phyloP scores from a whole-genome alignment of 2,329 filamentous ascomycete species.

The Botrytis sinoallii region DNA sequence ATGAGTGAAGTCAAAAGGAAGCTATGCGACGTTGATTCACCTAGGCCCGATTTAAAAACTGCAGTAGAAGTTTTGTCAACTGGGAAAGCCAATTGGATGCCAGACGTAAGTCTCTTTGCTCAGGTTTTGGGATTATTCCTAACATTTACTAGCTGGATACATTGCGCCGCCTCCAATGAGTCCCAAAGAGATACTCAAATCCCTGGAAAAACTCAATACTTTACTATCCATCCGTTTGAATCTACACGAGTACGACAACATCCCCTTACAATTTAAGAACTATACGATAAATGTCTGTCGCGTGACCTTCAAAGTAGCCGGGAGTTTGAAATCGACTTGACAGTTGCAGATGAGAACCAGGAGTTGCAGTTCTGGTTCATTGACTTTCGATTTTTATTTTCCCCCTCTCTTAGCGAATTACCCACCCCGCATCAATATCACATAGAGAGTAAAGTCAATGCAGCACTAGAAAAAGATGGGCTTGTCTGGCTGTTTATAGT shows the following conservation, averaged over 20 bases:
- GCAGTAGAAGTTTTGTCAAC: constrained; percentile 81
- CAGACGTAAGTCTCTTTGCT: constrained; percentile 57
- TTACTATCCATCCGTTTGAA: constrained; percentile 79
- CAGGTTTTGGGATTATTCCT: constrained; percentile 15
- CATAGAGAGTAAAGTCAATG: constrained; percentile 71
- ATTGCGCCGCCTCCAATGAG: constrained; percentile 70
- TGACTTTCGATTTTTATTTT: constrained; percentile 82
- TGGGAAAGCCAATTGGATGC: constrained; percentile 73
- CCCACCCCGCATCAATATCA: constrained; percentile 61
- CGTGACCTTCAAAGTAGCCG: constrained; percentile 78
- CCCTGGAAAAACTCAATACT: constrained; percentile 78
- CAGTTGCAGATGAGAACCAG: constrained; percentile 81
- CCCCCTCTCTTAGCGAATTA: constrained; percentile 60
- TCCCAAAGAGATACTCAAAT: constrained; percentile 67
- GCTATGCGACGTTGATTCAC: constrained; percentile 69
- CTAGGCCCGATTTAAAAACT: constrained; percentile 86
- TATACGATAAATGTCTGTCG: constrained; percentile 80
- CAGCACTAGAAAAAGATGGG: constrained; percentile 68
- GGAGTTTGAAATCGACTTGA: constrained; percentile 94
- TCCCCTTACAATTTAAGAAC: constrained; percentile 70
- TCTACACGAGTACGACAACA: constrained; percentile 73
- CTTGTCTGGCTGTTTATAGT: constrained; percentile 73
- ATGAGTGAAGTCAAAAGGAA: constrained; percentile 71
- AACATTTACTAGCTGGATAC: constrained; percentile 58
- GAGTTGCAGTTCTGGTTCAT: constrained; percentile 90